A percentile compares a stretch with the other conserved stretches of the same genome.
Evolutionary conservation across 495 filamentous ascomycete species (phyloP).

Genomic region (Lasiosphaeria hispida): DNA sequence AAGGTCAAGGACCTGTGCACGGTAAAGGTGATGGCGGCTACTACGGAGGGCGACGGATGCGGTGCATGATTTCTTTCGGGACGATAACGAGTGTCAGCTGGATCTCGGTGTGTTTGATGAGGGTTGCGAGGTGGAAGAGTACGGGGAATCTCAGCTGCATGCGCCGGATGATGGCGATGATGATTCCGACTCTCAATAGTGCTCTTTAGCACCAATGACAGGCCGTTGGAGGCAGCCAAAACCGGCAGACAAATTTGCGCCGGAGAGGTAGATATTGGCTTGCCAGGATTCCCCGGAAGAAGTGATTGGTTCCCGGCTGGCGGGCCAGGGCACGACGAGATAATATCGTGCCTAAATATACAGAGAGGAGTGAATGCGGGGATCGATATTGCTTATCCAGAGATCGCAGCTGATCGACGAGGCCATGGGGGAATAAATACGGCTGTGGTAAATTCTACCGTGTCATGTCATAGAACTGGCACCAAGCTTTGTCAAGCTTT

Average conservation of each 20-base stretch:
- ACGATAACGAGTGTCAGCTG: conserved; percentile 2
- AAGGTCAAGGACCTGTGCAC: neutral
- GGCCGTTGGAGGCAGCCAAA: no score
- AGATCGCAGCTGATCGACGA: neutral
- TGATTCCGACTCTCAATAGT: neutral
- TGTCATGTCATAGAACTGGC: neutral
- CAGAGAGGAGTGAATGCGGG: neutral
- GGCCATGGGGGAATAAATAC: neutral
- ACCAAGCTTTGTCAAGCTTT: conserved; percentile 4
- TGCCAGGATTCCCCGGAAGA: conserved; percentile 5
- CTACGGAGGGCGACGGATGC: neutral
- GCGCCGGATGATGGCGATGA: conserved; percentile 1
- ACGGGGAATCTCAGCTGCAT: neutral
- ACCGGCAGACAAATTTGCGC: no score
- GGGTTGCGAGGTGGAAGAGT: neutral
- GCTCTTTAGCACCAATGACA: no score
- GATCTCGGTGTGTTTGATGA: neutral
- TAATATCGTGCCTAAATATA: conserved; percentile 14
- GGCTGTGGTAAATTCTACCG: neutral
- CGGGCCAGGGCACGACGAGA: neutral
- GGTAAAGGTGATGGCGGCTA: neutral
- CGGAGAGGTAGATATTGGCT: no score
- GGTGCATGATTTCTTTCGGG: neutral
- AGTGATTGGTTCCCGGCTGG: conserved; percentile 2
- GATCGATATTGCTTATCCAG: neutral